phyloP scores from a whole-genome alignment of 108 stramenopile genomes.

The Epithemia pelagica region DNA sequence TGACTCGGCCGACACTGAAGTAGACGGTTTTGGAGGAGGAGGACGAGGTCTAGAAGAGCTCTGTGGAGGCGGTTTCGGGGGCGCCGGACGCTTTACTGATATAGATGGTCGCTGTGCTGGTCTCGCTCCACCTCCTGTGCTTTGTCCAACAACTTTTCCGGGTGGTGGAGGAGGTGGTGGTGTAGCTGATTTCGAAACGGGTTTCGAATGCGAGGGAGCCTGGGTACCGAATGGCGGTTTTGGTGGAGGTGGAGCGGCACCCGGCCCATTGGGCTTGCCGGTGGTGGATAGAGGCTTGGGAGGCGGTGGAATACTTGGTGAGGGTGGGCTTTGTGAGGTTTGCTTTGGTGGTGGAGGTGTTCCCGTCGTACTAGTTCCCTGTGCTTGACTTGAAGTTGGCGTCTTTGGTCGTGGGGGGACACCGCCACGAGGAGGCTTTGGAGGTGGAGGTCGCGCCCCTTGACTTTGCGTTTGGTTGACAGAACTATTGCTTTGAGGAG shows the following conservation, averaged over 20 bases:
- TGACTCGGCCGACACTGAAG: slow-evolving; percentile 7
- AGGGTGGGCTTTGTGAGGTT: too few relatives aligned
- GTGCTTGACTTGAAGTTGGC: too few relatives aligned
- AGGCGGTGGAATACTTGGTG: too few relatives aligned
- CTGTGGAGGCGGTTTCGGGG: too few relatives aligned
- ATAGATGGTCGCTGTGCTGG: too few relatives aligned
- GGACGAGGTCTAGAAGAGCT: slow-evolving; percentile 5
- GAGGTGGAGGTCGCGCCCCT: neutral
- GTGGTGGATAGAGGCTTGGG: neutral
- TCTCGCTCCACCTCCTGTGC: neutral
- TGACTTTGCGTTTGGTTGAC: too few relatives aligned
- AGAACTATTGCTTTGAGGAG: too few relatives aligned
- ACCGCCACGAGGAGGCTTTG: too few relatives aligned
- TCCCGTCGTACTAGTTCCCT: too few relatives aligned
- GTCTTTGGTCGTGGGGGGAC: too few relatives aligned
- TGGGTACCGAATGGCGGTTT: neutral
- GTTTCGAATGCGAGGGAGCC: neutral
- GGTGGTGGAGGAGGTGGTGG: neutral
- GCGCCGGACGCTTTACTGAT: too few relatives aligned
- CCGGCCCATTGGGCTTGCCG: neutral
- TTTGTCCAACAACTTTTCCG: neutral
- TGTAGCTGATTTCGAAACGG: neutral
- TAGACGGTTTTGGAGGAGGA: slow-evolving; percentile 11
- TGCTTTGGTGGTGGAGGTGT: too few relatives aligned
- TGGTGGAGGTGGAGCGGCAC: slow-evolving; percentile 9